Evolutionary conservation across 2,329 filamentous ascomycete genomes (phyloP), one percentile per base, ranked within the genome.

Genomic region (Pseudogymnoascus sp.): DNA sequence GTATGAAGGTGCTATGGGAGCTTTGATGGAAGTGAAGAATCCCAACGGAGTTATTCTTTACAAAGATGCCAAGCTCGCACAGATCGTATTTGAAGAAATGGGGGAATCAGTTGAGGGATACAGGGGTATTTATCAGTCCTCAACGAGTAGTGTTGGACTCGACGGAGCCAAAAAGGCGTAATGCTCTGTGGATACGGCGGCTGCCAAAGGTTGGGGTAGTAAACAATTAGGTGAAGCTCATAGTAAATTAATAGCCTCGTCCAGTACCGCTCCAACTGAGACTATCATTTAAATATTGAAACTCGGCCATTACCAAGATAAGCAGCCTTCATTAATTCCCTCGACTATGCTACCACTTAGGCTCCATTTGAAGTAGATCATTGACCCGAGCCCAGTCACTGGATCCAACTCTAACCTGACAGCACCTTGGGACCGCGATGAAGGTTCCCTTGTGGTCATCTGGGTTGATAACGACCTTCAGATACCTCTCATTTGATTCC

Each of bases 81-180:
- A 79, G 66, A 71, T 79, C 63, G 75, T 78, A 0, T 75, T 78
- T 31, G 69, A 77, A 26, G 63, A 74, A 64, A 69, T 78, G 73
- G 70, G 66, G 2, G 73, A 75, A 60, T 63, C 57, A 1, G 75
- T 76, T 0, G 74, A 74, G 19, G 74, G 73, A 23, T 78, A 78
- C 64, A 71, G 65, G 13, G 59, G 59, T 23, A 26, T 61, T 11
- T 61, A 61, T 10, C 59, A 61, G 7, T 61, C 59, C 59, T 61
- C 59, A 10, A 40, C 33, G 23, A 61, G 36, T 17, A 36, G 59
- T 26, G 11, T 19, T 40, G 59, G 59, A 61, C 19, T 19, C 23
- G 59, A 61, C 21, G 59, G 59, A 17, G 8, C 10, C 17, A 10
- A 13, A 19, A 57, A 19, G n/a, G 5, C 10, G 5, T 13, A 23